Evolutionary conservation across 768 basidiomycete species (phyloP).

Genomic region (Boletus rex-veris): DNA sequence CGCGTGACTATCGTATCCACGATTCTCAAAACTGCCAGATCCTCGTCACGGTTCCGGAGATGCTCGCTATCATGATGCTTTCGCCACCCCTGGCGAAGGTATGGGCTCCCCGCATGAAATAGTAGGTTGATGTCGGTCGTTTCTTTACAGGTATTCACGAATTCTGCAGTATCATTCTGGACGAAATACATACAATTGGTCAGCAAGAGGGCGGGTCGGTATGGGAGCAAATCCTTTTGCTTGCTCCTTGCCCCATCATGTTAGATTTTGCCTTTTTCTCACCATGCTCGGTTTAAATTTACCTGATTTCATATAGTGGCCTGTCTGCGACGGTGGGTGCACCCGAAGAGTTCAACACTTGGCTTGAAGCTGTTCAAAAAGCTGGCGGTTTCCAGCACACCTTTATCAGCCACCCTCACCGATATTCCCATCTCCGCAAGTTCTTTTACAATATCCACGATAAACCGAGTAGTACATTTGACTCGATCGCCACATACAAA

Average conservation of each 20-base stretch:
- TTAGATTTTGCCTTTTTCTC: constrained; percentile 30
- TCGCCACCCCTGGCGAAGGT: constrained; percentile 57
- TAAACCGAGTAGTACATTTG: constrained; percentile 26
- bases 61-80: constrained; percentile 64
- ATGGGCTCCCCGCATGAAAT: constrained; percentile 63
- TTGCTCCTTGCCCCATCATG: constrained; percentile 73
- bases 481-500: constrained; percentile 34
- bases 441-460: constrained; percentile 47
- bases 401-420: constrained; percentile 61
- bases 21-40: constrained; percentile 69
- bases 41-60: constrained; percentile 69
- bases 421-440: constrained; percentile 73
- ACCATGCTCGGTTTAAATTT: not conserved
- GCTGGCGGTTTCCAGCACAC: constrained; percentile 56
- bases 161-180: constrained; percentile 55
- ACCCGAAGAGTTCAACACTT: constrained; percentile 60
- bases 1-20: constrained; percentile 59
- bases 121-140: constrained; percentile 33
- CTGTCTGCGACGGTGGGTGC: constrained; percentile 69
- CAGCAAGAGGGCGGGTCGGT: constrained; percentile 66
- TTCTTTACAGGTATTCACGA: not conserved
- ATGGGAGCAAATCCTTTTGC: constrained; percentile 72
- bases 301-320: constrained; percentile 39
- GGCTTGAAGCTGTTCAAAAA: constrained; percentile 60
- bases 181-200: constrained; percentile 60